Conservation (phyloP, 257 asterid species). For the Echium plantagineum region DNA sequence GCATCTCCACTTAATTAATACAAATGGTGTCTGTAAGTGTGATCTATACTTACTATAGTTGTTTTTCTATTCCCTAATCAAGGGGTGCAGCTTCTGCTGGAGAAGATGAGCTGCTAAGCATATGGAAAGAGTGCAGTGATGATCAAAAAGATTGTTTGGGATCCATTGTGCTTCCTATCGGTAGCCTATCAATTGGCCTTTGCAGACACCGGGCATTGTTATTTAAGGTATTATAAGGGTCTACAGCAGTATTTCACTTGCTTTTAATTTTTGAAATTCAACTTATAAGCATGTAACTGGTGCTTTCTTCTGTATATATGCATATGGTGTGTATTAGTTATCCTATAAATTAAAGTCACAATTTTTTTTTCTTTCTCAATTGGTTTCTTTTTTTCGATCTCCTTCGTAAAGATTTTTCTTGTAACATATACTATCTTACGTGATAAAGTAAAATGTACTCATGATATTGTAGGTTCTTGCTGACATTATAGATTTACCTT, state of each 20-base stretch:
- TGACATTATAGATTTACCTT: conserved; percentile 78
- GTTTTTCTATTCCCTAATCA: conserved; percentile 23
- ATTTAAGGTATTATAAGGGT: conserved; percentile 61
- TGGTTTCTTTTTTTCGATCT: not conserved
- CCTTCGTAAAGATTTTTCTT: not conserved
- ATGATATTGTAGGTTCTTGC: conserved; percentile 70
- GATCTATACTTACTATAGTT: conserved; percentile 13
- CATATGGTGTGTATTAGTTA: not conserved
- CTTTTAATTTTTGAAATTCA: not conserved
- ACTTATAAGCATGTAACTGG: not conserved
- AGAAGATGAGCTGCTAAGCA: conserved; percentile 51
- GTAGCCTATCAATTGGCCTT: conserved; percentile 63
- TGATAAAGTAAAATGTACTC: not conserved
- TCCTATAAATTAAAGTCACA: not conserved
- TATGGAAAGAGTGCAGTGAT: conserved; percentile 74
- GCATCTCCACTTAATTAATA: conserved; percentile 13
- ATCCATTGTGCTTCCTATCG: conserved; percentile 75
- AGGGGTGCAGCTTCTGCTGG: conserved; percentile 63
- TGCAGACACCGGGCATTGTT: conserved; percentile 83
- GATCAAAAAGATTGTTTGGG: conserved; percentile 76
- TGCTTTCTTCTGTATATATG: not conserved
- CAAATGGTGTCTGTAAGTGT: not conserved
- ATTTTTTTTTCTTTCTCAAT: not conserved
- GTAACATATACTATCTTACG: not conserved
- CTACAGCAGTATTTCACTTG: conserved; percentile 9